Conservation (phyloP, 1,284 basidiomycete genomes). For the Crocinoboletus sp. region DNA sequence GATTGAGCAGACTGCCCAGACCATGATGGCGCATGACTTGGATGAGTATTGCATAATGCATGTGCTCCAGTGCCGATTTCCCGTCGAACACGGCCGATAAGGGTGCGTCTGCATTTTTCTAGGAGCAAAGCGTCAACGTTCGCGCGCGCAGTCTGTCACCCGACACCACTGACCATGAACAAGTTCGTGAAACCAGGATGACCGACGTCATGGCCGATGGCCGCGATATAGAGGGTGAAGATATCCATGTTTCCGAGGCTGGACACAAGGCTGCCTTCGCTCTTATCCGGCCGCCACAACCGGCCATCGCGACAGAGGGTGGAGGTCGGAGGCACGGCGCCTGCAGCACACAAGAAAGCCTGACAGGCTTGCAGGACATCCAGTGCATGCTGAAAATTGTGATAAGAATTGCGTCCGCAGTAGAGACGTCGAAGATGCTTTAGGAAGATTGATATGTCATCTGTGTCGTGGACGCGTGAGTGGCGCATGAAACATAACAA, state of each 20-base stretch:
- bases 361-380: conserved; percentile 94
- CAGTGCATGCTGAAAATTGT: conserved; percentile 93
- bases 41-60: conserved; percentile 85
- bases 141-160: not conserved
- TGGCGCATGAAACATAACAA: conserved; percentile 19
- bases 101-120: conserved; percentile 92
- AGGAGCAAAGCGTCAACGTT: conserved; percentile 13
- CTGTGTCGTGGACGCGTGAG: conserved; percentile 36
- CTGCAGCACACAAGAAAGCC: conserved; percentile 72
- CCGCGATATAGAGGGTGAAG: conserved; percentile 81
- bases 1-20: conserved; percentile 60
- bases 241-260: conserved; percentile 65
- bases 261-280: conserved; percentile 43
- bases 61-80: conserved; percentile 86
- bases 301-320: conserved; percentile 40
- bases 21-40: conserved; percentile 81
- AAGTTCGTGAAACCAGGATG: conserved; percentile 90
- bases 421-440: conserved; percentile 84
- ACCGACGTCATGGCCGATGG: conserved; percentile 93
- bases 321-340: conserved; percentile 72
- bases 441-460: conserved; percentile 70
- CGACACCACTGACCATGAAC: conserved; percentile 73
- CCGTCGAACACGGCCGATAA: conserved; percentile 85
- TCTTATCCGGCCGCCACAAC: conserved; percentile 48
- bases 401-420: conserved; percentile 86